Base-by-base conservation (phyloP, 495 filamentous ascomycete genomes). In the Xylaria cubensis region DNA sequence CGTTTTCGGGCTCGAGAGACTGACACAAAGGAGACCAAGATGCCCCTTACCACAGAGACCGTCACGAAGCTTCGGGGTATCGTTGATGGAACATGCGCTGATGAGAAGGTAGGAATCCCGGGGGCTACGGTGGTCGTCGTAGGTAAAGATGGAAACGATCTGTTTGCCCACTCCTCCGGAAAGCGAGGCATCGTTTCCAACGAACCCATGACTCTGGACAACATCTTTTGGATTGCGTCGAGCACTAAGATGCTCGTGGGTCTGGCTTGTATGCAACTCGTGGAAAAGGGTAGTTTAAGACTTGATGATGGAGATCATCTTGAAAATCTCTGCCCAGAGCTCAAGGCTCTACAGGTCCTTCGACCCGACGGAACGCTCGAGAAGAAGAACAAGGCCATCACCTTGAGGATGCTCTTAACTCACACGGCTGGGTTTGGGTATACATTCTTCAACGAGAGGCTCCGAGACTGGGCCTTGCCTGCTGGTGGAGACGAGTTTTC, bases 221-320 rank as follows among this genome's bases (percentile, higher is more conserved):
- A 69, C 13, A 75, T 88, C 19, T 90, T 88, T 73, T 91, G 86
- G 87, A 87, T 90, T 50, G 86, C 87, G 42, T 86, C 84, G 21
- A 88, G 86, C 72, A 89, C 88, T 0, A 90, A 90, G 72, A 77
- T 89, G 79, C 73, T 89, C 19, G 80, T 75, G 4, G 84, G 82
- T 0, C 83, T 91, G 68, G 88, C 88, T 0, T 86, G 82, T 70
- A 89, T 91, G 88, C 88, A 91, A 73, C 82, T 89, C 1, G 85
- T 89, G 10, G 89, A 91, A 73, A 82, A 87, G 70, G 87, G 87
- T 1, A 79, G 72, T 41, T 72, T 92, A 3, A 72, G 67, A 0
- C 77, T 91, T 6, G 88, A 90, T 74, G 84, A 89, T 77, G 77
- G 75, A 0, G 78, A 83, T n/a, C 68, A 82, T 64, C 74, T 88